Percentiles rank a stretch among this genome's conserved stretches.
Conservation (phyloP, 2,329 filamentous ascomycete species). For the Macroventuria anomochaeta region DNA sequence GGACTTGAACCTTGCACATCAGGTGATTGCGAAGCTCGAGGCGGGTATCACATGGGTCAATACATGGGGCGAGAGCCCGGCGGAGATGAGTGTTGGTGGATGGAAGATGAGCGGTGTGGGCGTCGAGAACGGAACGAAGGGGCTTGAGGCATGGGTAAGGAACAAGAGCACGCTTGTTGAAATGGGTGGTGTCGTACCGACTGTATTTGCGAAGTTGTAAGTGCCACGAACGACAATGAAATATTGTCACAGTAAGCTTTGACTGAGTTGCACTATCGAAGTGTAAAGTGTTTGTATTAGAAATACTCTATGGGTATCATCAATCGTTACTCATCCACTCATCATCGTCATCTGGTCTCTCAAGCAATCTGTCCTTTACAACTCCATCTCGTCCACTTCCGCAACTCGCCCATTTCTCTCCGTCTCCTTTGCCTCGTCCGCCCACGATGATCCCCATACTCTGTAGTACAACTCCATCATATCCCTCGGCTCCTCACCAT, state of each 20-base stretch:
- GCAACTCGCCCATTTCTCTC: neutral
- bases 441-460: conserved; percentile 12
- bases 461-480: conserved; percentile 15
- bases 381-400: conserved; percentile 4
- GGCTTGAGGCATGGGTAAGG: conserved; percentile 80
- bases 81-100: conserved; percentile 90
- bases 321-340: neutral
- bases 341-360: neutral
- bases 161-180: conserved; percentile 91
- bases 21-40: conserved; percentile 72
- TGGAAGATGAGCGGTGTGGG: conserved; percentile 92
- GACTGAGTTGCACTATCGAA: neutral
- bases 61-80: conserved; percentile 89
- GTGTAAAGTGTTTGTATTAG: neutral
- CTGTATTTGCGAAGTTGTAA: conserved; percentile 64
- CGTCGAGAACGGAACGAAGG: conserved; percentile 82
- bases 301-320: conserved; percentile 12
- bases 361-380: neutral
- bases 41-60: conserved; percentile 93
- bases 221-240: neutral
- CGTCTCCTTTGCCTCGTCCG: conserved; percentile 2
- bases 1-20: conserved; percentile 75
- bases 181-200: conserved; percentile 73
- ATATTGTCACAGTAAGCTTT: neutral
- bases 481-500: conserved; percentile 11